phyloP scores from a whole-genome alignment of 2,329 filamentous ascomycete genomes.

The Blastomyces parvus region DNA sequence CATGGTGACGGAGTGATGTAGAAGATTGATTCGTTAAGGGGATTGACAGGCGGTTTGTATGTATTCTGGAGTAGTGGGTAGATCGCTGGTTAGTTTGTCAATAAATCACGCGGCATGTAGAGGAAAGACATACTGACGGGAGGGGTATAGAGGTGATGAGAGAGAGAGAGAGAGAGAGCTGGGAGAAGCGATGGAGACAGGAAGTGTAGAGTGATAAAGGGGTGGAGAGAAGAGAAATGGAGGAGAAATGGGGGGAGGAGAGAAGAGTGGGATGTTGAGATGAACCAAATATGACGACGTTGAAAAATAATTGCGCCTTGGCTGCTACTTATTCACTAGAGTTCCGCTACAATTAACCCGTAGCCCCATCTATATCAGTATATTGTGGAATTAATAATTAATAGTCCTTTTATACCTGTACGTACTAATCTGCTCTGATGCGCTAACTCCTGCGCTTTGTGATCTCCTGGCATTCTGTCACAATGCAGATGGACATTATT shows the following conservation, averaged over 20 bases:
- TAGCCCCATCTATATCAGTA: not conserved
- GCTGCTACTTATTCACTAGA: not conserved
- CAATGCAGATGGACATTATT: too few species aligned
- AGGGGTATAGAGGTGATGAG: not conserved
- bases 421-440: too few species aligned
- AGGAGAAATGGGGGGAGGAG: not conserved
- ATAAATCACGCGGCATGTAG: not conserved
- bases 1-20: constrained; percentile 27
- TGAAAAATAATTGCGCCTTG: not conserved
- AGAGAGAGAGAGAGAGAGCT: not conserved
- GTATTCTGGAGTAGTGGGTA: constrained; percentile 8
- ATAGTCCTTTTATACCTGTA: too few species aligned
- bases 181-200: not conserved
- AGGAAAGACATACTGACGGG: not conserved
- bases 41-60: not conserved
- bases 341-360: not conserved
- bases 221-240: not conserved
- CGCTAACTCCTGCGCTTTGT: too few species aligned
- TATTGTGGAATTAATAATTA: not conserved
- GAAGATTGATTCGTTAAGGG: constrained; percentile 2
- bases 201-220: not conserved
- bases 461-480: too few species aligned
- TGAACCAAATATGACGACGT: constrained; percentile 3
- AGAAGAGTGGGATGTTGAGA: not conserved
- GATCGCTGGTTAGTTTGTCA: not conserved